Base-by-base conservation (phyloP, 2,329 filamentous ascomycete genomes). In the Exserohilum rostratum region DNA sequence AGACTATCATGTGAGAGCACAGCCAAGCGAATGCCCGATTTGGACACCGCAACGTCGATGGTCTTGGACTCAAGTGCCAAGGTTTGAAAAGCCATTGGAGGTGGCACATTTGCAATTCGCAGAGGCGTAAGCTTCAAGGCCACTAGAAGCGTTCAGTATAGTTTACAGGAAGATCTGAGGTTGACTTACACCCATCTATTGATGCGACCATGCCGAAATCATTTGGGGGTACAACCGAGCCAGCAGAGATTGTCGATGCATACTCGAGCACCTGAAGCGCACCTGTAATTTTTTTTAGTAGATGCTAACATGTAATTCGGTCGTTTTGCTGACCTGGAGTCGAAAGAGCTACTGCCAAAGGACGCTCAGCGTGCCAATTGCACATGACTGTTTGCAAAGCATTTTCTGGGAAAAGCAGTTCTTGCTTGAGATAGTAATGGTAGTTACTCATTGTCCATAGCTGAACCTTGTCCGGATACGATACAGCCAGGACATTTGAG, bases 371-470 rank as follows among this genome's bases (percentile, higher is more conserved):
- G 73, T 99, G 91, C 95, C 95, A 99, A 25, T 58, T 69, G 52
- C 57, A 70, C 42, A 53, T 51, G 27, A 61, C 64, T 17, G 53
- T 64, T 13, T 34, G 50, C 6, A 52, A 22, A 15, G 53, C 49
- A 46, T 46, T 33, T 27, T 69, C 66, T 3, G 70, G 69, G 25
- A 72, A 69, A 2, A 48, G 45, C 6, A 97, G 81, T 71, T 97
- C 92, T 72, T 96, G 92, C 78, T 99, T 99, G 13, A 99, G 81
- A 73, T 98, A 98, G 85, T 95, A 99, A 72, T 98, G 91, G 65
- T 99, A 99, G 73, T 99, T 99, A 17, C 91, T 90, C 83, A 89
- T 96, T 0, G 92, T 96, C 95, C 95, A 99, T 1, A 99, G 79
- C 70, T 99, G 95, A n/a, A 95, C 79, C 51, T 86, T 83, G 60